Percentiles rank a stretch among this genome's conserved stretches.
Conservation (phyloP, 1,139 yeast species). For the Blastobotrys aristatus region DNA sequence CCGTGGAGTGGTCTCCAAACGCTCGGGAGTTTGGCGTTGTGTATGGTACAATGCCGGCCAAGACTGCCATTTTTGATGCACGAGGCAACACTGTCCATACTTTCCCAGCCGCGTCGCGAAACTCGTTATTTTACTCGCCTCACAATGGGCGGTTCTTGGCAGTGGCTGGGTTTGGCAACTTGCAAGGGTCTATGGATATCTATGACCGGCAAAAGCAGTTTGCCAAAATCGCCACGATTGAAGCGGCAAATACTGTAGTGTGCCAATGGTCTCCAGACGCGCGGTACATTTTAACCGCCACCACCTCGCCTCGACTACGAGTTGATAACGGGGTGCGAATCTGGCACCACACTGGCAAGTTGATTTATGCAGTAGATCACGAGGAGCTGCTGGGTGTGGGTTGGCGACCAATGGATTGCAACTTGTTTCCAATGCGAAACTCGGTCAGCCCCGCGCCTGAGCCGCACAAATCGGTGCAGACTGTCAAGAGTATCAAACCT, state of each 20-base stretch:
- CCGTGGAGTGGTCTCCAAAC: conserved; percentile 95
- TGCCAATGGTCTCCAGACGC: conserved; percentile 99
- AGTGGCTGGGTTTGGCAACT: conserved; percentile 96
- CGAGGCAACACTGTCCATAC: conserved; percentile 85
- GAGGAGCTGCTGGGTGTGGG: conserved; percentile 73
- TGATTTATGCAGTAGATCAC: conserved; percentile 72
- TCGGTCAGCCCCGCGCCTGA: conserved; percentile 54
- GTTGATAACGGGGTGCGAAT: conserved; percentile 93
- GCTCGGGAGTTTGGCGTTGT: conserved; percentile 96
- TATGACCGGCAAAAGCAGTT: conserved; percentile 90
- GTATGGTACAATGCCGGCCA: conserved; percentile 97
- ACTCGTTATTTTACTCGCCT: conserved; percentile 88
- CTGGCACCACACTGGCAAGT: conserved; percentile 88
- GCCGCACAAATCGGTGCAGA: conserved; percentile 53
- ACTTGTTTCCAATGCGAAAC: conserved; percentile 53
- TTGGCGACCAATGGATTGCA: conserved; percentile 74
- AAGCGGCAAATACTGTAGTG: conserved; percentile 89
- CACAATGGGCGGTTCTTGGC: conserved; percentile 77
- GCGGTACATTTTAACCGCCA: conserved; percentile 85
- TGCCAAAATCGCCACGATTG: conserved; percentile 70
- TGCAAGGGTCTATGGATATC: conserved; percentile 94
- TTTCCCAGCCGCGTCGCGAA: conserved; percentile 82
- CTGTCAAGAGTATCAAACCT: conserved; percentile 39
- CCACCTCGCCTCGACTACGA: conserved; percentile 93
- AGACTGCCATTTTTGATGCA: conserved; percentile 89